phyloP scores from a whole-genome alignment of 176 grass and related monocot species.

The Alopecurus myosuroides region DNA sequence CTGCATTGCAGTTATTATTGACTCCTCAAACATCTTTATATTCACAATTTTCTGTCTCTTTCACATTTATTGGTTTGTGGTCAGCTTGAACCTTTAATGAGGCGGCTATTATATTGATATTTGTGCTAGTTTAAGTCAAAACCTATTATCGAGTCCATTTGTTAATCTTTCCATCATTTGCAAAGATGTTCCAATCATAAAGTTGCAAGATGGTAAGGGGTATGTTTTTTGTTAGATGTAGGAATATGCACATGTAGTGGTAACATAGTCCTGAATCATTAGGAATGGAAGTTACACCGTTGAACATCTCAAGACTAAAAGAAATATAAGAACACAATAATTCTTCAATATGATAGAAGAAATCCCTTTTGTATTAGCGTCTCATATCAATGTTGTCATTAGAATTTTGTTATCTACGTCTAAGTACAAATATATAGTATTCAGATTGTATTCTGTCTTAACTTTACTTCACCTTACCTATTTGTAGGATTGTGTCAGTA shows the following conservation, averaged over 20 bases:
- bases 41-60: neutral
- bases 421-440: neutral
- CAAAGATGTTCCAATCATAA: neutral
- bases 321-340: neutral
- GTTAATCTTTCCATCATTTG: neutral
- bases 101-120: neutral
- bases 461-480: conserved; percentile 14
- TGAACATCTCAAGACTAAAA: neutral
- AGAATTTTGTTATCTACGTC: neutral
- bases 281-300: neutral
- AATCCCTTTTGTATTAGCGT: neutral
- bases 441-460: neutral
- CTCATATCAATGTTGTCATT: neutral
- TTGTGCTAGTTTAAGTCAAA: neutral
- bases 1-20: neutral
- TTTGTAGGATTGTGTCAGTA: conserved; percentile 76
- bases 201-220: neutral
- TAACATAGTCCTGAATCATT: neutral
- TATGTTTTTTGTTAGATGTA: neutral
- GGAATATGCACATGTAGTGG: neutral
- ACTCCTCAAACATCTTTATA: neutral
- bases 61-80: neutral
- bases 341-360: neutral
- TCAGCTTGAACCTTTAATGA: neutral
- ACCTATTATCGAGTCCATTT: neutral